These are phyloP conservation scores for Xerophyta viscosa DNA, from an alignment of 106 monocot species.

Conservation along the genomic window DNA sequence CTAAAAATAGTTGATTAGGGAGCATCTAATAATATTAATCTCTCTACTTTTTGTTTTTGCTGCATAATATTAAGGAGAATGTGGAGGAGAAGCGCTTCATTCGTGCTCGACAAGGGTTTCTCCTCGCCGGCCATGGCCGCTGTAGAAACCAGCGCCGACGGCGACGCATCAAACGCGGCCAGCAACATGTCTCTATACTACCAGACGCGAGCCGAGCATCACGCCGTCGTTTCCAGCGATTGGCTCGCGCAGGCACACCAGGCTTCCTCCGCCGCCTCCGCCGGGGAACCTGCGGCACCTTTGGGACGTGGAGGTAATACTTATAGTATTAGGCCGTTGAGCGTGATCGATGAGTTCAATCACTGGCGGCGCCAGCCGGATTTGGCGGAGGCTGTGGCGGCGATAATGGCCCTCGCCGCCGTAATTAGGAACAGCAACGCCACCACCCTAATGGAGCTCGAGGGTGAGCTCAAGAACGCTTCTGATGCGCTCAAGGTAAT, in stretches of 20 bases:
- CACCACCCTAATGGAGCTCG: slow-evolving; percentile 96
- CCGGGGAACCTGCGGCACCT: slow-evolving; percentile 7
- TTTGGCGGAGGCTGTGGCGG: slow-evolving; percentile 92
- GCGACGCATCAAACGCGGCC: slow-evolving; percentile 25
- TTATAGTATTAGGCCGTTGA: slow-evolving; percentile 18
- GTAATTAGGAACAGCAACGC: slow-evolving; percentile 71
- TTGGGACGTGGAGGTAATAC: neutral
- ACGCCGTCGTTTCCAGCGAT: slow-evolving; percentile 81
- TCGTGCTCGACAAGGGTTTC: slow-evolving; percentile 77
- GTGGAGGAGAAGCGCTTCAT: slow-evolving; percentile 87
- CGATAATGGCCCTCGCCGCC: slow-evolving; percentile 92
- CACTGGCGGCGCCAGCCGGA: slow-evolving; percentile 93
- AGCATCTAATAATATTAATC: no score
- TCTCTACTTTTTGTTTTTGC: no score
- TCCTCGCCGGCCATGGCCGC: slow-evolving; percentile 10
- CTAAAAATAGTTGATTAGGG: no score
- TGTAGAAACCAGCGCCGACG: slow-evolving; percentile 16
- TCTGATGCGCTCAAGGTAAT: slow-evolving; percentile 79
- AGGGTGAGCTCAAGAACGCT: slow-evolving; percentile 88
- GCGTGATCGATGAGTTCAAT: slow-evolving; percentile 93
- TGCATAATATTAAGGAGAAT: no score
- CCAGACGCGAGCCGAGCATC: slow-evolving; percentile 85
- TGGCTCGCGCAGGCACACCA: slow-evolving; percentile 88
- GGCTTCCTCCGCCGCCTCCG: slow-evolving; percentile 16
- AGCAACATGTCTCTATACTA: slow-evolving; percentile 75